phyloP scores from a whole-genome alignment of 2,329 filamentous ascomycete genomes.

The Colletotrichum sp. region DNA sequence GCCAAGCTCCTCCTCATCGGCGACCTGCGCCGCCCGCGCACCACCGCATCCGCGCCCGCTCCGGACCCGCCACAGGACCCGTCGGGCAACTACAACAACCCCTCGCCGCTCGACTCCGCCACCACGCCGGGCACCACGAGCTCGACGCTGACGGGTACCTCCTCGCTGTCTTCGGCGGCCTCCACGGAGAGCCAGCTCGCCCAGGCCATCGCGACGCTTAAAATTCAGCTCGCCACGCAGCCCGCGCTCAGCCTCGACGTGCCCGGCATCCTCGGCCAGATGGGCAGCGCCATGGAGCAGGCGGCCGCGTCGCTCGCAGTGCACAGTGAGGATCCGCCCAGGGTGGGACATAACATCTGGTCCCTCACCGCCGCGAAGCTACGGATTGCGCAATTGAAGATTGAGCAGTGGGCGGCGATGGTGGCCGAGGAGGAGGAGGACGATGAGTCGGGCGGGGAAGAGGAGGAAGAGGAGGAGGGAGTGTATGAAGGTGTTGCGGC shows the following conservation, averaged over 20 bases:
- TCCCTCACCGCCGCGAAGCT: constrained; percentile 53
- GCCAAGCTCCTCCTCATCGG: constrained; percentile 44
- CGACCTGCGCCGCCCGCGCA: neutral
- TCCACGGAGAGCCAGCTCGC: constrained; percentile 31
- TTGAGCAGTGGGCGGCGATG: constrained; percentile 52
- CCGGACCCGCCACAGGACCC: neutral
- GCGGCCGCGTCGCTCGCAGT: constrained; percentile 41
- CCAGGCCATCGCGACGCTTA: constrained; percentile 43
- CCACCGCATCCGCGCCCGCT: neutral
- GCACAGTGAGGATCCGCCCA: constrained; percentile 31
- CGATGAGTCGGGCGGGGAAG: neutral
- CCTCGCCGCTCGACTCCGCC: neutral
- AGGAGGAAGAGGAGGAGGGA: neutral
- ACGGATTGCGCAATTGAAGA: constrained; percentile 48
- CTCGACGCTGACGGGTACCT: neutral
- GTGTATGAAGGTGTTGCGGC: neutral
- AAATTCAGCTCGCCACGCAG: constrained; percentile 46
- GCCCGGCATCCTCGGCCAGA: constrained; percentile 42
- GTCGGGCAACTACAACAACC: neutral
- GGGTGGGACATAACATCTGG: constrained; percentile 51
- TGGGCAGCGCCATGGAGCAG: constrained; percentile 49
- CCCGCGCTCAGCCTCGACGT: constrained; percentile 51
- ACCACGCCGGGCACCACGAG: neutral
- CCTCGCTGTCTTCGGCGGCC: neutral
- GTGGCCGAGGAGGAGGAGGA: constrained; percentile 29